Evolutionary conservation across 1,284 basidiomycete species (phyloP).

Genomic region (Leucoagaricus sp.): DNA sequence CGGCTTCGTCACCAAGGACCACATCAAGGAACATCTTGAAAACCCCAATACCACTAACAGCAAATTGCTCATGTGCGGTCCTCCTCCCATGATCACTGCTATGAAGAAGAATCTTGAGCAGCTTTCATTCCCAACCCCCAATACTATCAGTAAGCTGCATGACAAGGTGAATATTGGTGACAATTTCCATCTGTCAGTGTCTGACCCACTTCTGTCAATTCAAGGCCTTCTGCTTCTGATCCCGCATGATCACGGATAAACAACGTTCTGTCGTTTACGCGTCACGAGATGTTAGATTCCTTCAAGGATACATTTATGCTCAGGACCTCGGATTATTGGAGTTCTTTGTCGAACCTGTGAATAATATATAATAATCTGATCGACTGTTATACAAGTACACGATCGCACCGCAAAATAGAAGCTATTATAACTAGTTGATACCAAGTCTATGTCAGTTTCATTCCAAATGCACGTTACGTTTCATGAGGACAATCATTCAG

Average conservation of each 20-base stretch:
- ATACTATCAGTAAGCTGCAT: constrained; percentile 89
- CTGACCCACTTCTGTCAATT: constrained; percentile 9
- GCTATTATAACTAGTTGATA: too few relatives aligned
- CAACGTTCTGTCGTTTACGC: not conserved
- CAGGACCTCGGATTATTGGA: not conserved
- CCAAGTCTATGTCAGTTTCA: not conserved
- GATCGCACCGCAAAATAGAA: too few relatives aligned
- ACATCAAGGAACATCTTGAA: constrained; percentile 80
- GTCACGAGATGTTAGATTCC: not conserved
- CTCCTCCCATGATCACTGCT: constrained; percentile 94
- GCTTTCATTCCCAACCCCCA: constrained; percentile 85
- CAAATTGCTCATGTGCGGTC: constrained; percentile 89
- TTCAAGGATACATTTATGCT: not conserved
- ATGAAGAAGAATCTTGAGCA: constrained; percentile 96
- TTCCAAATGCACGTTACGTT: constrained; percentile 8
- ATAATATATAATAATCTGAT: not conserved
- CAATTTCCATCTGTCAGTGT: not conserved
- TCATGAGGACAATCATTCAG: constrained; percentile 27
- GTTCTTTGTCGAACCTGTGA: not conserved
- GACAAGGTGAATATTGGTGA: constrained; percentile 67
- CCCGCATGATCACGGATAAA: not conserved
- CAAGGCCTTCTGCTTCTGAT: constrained; percentile 69
- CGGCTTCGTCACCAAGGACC: constrained; percentile 94
- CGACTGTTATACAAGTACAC: not conserved
- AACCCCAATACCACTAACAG: constrained; percentile 58